Conservation (phyloP, 768 basidiomycete genomes). For the Pulveroboletus sp. region DNA sequence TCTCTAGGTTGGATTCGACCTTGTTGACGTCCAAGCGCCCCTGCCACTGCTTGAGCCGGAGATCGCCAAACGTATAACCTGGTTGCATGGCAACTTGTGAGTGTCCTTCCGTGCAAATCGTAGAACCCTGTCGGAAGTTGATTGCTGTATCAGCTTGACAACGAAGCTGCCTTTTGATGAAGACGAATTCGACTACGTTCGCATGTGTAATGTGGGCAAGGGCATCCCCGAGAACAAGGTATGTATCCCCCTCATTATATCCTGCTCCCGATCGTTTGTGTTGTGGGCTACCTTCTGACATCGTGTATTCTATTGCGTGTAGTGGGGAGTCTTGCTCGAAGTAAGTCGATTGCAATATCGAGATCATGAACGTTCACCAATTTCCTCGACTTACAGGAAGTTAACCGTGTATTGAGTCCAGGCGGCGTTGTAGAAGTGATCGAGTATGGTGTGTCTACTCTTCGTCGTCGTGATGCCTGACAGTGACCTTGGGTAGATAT, state of each 20-base stretch:
- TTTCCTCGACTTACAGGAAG: conserved; percentile 47
- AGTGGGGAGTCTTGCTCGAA: conserved; percentile 71
- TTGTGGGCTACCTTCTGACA: conserved; percentile 4
- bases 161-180: conserved; percentile 78
- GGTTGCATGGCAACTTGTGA: conserved; percentile 79
- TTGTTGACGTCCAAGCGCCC: conserved; percentile 71
- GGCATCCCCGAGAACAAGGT: conserved; percentile 78
- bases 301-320: not conserved
- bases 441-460: conserved; percentile 56
- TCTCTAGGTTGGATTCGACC: conserved; percentile 69
- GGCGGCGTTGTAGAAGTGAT: conserved; percentile 68
- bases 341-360: conserved; percentile 31
- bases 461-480: not conserved
- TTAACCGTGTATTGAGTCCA: conserved; percentile 64
- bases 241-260: not conserved
- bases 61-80: conserved; percentile 56
- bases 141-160: conserved; percentile 48
- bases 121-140: not conserved
- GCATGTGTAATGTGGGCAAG: conserved; percentile 58
- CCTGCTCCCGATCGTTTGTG: not conserved
- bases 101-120: conserved; percentile 15
- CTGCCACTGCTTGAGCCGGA: conserved; percentile 46
- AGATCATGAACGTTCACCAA: not conserved
- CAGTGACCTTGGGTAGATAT: conserved; percentile 47
- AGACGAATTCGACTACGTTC: conserved; percentile 80